phyloP scores from a whole-genome alignment of 257 asterid genomes.

The Nicotiana sylvestris region DNA sequence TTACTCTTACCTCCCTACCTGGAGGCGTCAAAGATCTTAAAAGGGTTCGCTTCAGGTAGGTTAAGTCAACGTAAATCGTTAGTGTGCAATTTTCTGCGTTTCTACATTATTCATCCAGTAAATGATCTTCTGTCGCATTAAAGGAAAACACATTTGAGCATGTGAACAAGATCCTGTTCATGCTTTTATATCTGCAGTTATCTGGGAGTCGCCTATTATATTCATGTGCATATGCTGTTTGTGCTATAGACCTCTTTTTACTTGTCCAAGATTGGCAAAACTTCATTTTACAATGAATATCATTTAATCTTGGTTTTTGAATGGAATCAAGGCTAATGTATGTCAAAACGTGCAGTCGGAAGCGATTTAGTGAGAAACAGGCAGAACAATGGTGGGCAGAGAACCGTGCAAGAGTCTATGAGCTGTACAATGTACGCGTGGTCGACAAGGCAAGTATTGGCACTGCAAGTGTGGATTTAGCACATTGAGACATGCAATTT shows the following conservation, averaged over 20 bases:
- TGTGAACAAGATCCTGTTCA: not conserved
- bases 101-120: not conserved
- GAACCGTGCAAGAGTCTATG: slow-evolving; percentile 62
- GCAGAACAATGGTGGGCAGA: slow-evolving; percentile 89
- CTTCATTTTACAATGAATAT: not conserved
- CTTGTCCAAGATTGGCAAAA: not conserved
- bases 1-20: slow-evolving; percentile 87
- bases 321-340: slow-evolving; percentile 3
- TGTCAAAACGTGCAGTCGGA: slow-evolving; percentile 28
- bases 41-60: slow-evolving; percentile 97
- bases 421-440: slow-evolving; percentile 59
- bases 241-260: not conserved
- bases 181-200: not conserved
- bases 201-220: not conserved
- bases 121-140: not conserved
- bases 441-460: slow-evolving; percentile 58
- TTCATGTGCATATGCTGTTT: not conserved
- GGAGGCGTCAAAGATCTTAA: slow-evolving; percentile 91
- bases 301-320: not conserved
- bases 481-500: slow-evolving; percentile 25
- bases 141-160: not conserved
- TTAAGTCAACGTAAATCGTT: not conserved
- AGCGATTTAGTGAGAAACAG: slow-evolving; percentile 74
- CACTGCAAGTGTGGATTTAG: slow-evolving; percentile 59
- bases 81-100: not conserved